These are phyloP conservation scores for Zygoascus biomembranicola DNA, from an alignment of 805 yeast genomes.

Conservation along the genomic window DNA sequence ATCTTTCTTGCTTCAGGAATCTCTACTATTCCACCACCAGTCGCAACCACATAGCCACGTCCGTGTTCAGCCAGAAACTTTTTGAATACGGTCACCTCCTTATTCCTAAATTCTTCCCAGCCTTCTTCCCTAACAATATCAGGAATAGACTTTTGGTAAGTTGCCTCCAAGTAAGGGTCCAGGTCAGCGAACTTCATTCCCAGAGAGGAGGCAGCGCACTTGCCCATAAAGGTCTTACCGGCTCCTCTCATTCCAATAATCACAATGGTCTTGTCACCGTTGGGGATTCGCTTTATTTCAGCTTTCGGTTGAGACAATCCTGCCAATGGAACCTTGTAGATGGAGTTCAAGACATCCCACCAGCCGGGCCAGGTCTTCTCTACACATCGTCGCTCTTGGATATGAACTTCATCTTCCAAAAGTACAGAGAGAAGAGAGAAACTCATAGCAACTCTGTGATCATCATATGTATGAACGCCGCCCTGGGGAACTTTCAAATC, in stretches of 20 bases:
- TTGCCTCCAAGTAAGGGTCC: conserved; percentile 61
- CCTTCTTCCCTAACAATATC: conserved; percentile 54
- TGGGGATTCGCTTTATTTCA: conserved; percentile 12
- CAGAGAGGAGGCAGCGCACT: conserved; percentile 63
- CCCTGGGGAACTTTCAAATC: conserved; percentile 48
- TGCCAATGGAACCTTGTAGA: conserved; percentile 54
- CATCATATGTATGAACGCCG: conserved; percentile 79
- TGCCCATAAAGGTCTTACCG: conserved; percentile 82
- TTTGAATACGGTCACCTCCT: conserved; percentile 52
- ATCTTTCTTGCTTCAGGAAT: conserved; percentile 54
- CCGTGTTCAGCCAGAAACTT: conserved; percentile 38
- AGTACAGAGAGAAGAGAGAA: conserved; percentile 81
- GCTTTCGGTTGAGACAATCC: conserved; percentile 38
- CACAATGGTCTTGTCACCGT: conserved; percentile 50
- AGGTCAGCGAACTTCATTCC: conserved; percentile 61
- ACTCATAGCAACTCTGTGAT: conserved; percentile 97
- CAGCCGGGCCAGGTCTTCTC: conserved; percentile 99
- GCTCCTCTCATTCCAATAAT: conserved; percentile 98
- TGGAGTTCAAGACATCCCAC: conserved; percentile 88
- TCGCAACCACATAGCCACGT: conserved; percentile 63
- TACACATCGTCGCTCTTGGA: conserved; percentile 84
- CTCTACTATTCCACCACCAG: conserved; percentile 97
- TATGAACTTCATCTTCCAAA: conserved; percentile 50
- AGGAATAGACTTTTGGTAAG: conserved; percentile 32
- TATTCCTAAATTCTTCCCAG: conserved; percentile 79